Evolutionary conservation across 2,329 filamentous ascomycete genomes (phyloP).

Genomic region (Raffaelea albimanens): DNA sequence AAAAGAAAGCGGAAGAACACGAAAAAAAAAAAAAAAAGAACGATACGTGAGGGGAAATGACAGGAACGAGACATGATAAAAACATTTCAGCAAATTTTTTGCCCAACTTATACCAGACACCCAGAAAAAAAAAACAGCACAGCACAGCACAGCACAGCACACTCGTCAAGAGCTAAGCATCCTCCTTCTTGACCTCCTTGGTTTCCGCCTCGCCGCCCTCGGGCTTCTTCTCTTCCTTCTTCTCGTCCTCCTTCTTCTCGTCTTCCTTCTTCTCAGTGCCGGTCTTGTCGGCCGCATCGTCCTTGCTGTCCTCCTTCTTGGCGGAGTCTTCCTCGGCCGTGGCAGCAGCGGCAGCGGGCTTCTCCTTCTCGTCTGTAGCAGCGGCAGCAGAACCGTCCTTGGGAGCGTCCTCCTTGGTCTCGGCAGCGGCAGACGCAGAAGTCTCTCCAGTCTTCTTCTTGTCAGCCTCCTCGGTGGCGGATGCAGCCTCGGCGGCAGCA

Average conservation of each 20-base stretch:
- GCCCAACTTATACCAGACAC: neutral
- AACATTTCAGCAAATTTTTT: neutral
- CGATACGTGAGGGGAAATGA: neutral
- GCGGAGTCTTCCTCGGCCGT: neutral
- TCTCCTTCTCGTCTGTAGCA: slow-evolving; percentile 13
- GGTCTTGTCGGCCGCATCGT: too few relatives aligned
- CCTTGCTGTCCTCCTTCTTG: neutral
- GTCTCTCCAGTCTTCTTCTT: slow-evolving; percentile 25
- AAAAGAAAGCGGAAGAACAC: neutral
- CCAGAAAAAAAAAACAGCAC: neutral
- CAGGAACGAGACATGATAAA: neutral
- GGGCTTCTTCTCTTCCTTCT: slow-evolving; percentile 9
- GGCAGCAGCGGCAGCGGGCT: too few relatives aligned
- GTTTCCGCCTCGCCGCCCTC: neutral
- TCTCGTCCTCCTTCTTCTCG: slow-evolving; percentile 2
- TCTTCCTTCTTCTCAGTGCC: slow-evolving; percentile 13
- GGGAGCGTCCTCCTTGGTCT: slow-evolving; percentile 19
- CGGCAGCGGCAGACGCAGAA: too few relatives aligned
- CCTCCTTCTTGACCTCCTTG: slow-evolving; percentile 6
- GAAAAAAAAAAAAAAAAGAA: neutral
- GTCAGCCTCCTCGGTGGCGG: slow-evolving; percentile 14
- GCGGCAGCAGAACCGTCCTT: neutral
- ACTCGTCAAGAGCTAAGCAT: slow-evolving; percentile 1
- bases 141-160: neutral
- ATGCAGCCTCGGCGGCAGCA: slow-evolving; percentile 15